These are phyloP conservation scores for Suhomyces bokatorum DNA, from an alignment of 1,139 yeast genomes.

Conservation along the genomic window DNA sequence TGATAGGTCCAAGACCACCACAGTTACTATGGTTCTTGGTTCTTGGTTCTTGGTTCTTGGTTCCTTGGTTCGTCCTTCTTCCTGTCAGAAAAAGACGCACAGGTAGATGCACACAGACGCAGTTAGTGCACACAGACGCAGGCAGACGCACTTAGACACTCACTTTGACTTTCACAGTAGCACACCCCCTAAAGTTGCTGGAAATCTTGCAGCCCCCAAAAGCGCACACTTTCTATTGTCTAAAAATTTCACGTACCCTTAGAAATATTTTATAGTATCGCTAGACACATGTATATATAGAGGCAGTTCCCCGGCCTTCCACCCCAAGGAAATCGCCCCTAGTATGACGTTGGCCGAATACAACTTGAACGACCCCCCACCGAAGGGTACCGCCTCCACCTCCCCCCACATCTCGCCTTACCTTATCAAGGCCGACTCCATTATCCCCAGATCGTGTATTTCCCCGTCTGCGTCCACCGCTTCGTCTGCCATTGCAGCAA, in stretches of 20 bases:
- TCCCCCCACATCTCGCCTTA: conserved; percentile 6
- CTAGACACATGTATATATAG: conserved; percentile 3
- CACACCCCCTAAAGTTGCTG: conserved; percentile 5
- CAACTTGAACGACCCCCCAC: conserved; percentile 19
- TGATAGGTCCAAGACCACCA: too few species aligned
- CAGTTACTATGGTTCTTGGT: too few species aligned
- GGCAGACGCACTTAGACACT: too few species aligned
- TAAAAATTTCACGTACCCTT: conserved; percentile 7
- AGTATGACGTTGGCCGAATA: conserved; percentile 13
- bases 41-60: too few species aligned
- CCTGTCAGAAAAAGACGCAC: too few species aligned
- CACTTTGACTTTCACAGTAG: too few species aligned
- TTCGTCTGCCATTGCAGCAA: conserved; percentile 11
- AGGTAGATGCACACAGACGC: too few species aligned
- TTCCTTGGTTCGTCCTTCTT: too few species aligned
- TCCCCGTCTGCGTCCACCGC: conserved; percentile 17
- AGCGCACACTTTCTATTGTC: conserved; percentile 8
- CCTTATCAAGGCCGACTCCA: conserved; percentile 15
- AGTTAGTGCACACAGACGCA: too few species aligned
- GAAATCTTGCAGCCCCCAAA: conserved; percentile 2
- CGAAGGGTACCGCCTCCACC: conserved; percentile 12
- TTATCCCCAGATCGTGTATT: conserved; percentile 20
- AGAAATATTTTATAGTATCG: not conserved
- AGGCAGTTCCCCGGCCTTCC: not conserved
- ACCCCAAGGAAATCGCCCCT: not conserved